Base-by-base conservation (phyloP, 805 yeast genomes). In the Pichia paraexigua region DNA sequence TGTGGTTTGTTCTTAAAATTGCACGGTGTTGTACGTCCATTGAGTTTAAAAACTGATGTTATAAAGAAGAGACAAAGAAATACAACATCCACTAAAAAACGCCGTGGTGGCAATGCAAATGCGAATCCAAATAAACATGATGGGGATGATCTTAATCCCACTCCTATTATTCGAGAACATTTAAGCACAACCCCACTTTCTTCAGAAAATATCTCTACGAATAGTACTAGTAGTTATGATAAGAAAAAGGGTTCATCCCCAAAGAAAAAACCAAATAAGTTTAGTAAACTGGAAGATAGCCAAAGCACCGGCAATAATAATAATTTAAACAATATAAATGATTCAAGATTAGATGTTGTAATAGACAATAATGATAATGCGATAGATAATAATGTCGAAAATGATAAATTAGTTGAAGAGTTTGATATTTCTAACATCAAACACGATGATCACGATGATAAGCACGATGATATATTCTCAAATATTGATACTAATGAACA, bases 1-100 rank as follows among this genome's bases (percentile, higher is more conserved):
- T 92, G 99, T 71, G 99, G 98, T 0, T 72, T 92, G 54, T 92
- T 92, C 60, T 76, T 87, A 62, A 92, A 92, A 67, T 72, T 92
- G 24, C 98, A 92, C 62, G 98, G 97, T n/a, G 92, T 89, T 4
- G 95, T 88, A 55, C 74, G 98, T 52, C 99, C 99, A 0, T 72
- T 92, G 48, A 85, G 95, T 15, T 72, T 91, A 60, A 91, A 90
- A 63, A 60, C 63, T 12, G 63, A 60, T 52, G 61, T 60, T 17
- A 91, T 92, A 51, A 89, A 90, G 66, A 88, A 90, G 67, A 78
- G 99, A 60, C 96, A 91, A 67, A 75, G 97, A 47, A 75, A 79
- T 37, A 35, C 61, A 21, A 52, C 53, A 1, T 48, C 61, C 4
- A 55, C 55, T 61, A 52, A 66, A 55, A 47, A 71, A 49, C 63